Evolutionary conservation across 768 basidiomycete genomes (phyloP), one percentile per base, ranked within the genome.

Genomic region (Termitomyces sp.): DNA sequence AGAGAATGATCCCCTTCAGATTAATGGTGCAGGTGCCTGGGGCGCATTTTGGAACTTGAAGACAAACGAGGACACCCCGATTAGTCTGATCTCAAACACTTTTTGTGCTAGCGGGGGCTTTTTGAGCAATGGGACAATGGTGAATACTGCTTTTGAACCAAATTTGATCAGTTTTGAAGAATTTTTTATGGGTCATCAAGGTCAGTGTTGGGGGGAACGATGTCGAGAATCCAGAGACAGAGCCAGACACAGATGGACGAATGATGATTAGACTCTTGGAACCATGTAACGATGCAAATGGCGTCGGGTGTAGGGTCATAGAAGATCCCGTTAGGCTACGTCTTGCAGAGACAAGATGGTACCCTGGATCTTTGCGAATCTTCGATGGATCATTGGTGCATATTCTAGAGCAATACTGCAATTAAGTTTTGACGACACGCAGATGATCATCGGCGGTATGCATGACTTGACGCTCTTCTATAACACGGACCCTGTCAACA

Each of bases 401-500:
- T 39, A 34, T 36, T 1, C 18, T 26, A 32, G 24, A 46, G 4
- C 9, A 31, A 27, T 22, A 14, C 13, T 41, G 9, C 2, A 20
- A n/a, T 20, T 8, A 9, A 7, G 18, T 29, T 16, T 16, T 56
- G n/a, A 56, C 13, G 36, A 34, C 9, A 55, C 80, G 16, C 70
- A 68, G 68, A 70, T 71, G 64, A 59, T 62, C 27, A 54, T 54
- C 37, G 57, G 55, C 4, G 61, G 58, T 26, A 56, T 69, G 12
- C 68, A 69, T 37, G 64, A 69, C 27, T 66, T 86, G n/a, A 60
- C 55, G 22, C 12, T 12, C 13, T 60, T 60, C 51, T 60, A 60
- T 44, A 60, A 87, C 64, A 83, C 79, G 29, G 76, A 73, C 52
- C 83, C 84, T 4, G 79, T 81, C 51, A 85, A 85, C 67, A 85